phyloP scores from a whole-genome alignment of 345 rosid genomes.

The Salix exigua region DNA sequence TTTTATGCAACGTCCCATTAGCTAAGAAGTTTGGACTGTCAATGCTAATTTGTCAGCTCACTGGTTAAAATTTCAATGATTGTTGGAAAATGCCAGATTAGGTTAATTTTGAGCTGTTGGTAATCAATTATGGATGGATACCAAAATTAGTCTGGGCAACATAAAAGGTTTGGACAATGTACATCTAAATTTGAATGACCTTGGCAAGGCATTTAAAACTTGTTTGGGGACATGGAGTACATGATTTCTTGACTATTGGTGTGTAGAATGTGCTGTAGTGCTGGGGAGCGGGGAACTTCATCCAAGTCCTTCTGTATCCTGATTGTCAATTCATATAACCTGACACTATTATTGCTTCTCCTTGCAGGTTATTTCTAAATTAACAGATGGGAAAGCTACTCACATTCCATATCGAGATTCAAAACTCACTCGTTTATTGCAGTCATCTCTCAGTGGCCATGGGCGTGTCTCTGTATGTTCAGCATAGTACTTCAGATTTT shows the following conservation, averaged over 20 bases:
- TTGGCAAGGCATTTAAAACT: neutral
- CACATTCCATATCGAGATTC: conserved; percentile 76
- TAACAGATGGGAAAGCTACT: conserved; percentile 60
- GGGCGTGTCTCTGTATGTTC: conserved; percentile 62
- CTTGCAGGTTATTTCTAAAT: conserved; percentile 58
- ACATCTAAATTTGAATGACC: neutral
- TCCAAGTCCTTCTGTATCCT: neutral
- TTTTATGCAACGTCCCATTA: neutral
- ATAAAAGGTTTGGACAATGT: neutral
- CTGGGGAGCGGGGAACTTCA: neutral
- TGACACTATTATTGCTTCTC: conserved; percentile 3
- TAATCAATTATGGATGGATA: neutral
- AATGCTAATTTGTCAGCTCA: neutral
- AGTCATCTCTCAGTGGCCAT: conserved; percentile 70
- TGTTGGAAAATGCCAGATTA: neutral
- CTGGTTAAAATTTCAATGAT: neutral
- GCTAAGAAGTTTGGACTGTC: neutral
- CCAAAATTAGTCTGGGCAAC: neutral
- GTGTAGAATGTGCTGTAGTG: neutral
- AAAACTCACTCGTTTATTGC: conserved; percentile 66
- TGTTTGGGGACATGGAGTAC: neutral
- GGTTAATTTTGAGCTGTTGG: neutral
- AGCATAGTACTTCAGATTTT: neutral
- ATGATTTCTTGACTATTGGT: neutral
- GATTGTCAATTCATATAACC: neutral